Evolutionary conservation across 768 basidiomycete species (phyloP), one percentile per base, ranked within the genome.

Genomic region (Chlorophyllum brunneum): DNA sequence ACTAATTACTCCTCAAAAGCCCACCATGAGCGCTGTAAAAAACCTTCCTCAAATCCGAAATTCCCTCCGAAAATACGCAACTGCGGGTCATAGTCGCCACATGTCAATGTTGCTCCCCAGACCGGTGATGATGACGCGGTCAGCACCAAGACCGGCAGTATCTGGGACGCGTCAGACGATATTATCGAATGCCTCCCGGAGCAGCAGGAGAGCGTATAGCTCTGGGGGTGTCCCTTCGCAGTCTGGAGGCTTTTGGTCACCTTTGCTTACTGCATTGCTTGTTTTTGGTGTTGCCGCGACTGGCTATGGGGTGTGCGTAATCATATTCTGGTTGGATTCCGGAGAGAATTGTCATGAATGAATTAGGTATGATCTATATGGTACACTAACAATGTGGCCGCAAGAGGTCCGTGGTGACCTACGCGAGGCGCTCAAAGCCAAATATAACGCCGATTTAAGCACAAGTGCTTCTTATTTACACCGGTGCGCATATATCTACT

Each of bases 331-430:
- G 13, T 1, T 20, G 8, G 23, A 18, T 16, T n/a, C 26, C n/a
- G 18, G 3, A 36, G 22, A 16, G 16, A n/a, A 4, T 13, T 7
- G 13, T 13, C 13, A 15, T 26, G 22, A 22, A 11, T 20, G 13
- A 10, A 3, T 22, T 26, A 53, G 51, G 30, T 53, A 53, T 58
- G 71, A 79, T n/a, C 69, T 83, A 38, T 85, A 81, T 60, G 65
- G 66, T 5, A 70, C 74, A 9, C 69, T 86, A 65, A 81, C 80
- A 0, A 72, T 83, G 55, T 90, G 86, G 86, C 88, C 88, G 1
- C 61, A 63, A 9, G 79, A 82, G 57, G 65, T 90, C 2, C 78
- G 85, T 4, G 63, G 67, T 26, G 85, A 88, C 65, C 71, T 90
- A 29, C 82, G 85, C 5, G 76, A 74, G 2, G 88, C 83, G 2